Conservation (phyloP, 208 protist species). For the Trypanosoma avium region DNA sequence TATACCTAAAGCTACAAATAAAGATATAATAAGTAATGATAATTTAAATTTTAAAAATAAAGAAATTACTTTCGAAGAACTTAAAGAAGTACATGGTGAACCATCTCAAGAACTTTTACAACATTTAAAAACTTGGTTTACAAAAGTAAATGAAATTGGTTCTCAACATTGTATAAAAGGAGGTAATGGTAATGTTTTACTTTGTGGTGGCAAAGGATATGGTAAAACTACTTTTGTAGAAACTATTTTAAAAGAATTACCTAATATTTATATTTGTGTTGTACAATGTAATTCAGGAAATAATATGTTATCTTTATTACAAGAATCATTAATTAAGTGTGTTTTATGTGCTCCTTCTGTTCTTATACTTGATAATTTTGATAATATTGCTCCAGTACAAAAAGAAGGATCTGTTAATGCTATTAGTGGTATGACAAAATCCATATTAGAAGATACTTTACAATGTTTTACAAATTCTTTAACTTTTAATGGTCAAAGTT, state of each 20-base stretch:
- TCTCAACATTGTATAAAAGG: conserved; percentile 12
- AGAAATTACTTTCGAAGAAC: conserved; percentile 17
- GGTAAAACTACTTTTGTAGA: conserved; percentile 75
- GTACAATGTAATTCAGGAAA: conserved; percentile 60
- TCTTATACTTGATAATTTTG: conserved; percentile 87
- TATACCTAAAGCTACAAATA: conserved; percentile 11
- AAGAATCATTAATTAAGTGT: conserved; percentile 56
- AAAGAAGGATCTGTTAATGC: conserved; percentile 62
- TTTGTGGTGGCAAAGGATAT: conserved; percentile 83
- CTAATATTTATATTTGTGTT: conserved; percentile 48
- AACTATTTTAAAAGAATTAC: conserved; percentile 42
- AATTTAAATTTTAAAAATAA: background rate
- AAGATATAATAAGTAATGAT: background rate
- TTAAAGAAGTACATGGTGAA: conserved; percentile 55
- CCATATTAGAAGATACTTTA: conserved; percentile 60
- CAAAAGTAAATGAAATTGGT: conserved; percentile 18
- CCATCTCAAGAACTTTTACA: conserved; percentile 42
- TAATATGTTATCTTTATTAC: conserved; percentile 43
- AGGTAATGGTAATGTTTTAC: conserved; percentile 61
- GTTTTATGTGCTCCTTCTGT: conserved; percentile 76
- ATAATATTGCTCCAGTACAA: conserved; percentile 74
- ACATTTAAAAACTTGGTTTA: conserved; percentile 42
- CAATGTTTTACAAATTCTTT: conserved; percentile 41
- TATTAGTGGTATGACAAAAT: conserved; percentile 58
- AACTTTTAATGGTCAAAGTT: conserved; percentile 24